These are phyloP conservation scores for Leptodontidium sp. DNA, from an alignment of 2,329 filamentous ascomycete species.

Conservation along the genomic window DNA sequence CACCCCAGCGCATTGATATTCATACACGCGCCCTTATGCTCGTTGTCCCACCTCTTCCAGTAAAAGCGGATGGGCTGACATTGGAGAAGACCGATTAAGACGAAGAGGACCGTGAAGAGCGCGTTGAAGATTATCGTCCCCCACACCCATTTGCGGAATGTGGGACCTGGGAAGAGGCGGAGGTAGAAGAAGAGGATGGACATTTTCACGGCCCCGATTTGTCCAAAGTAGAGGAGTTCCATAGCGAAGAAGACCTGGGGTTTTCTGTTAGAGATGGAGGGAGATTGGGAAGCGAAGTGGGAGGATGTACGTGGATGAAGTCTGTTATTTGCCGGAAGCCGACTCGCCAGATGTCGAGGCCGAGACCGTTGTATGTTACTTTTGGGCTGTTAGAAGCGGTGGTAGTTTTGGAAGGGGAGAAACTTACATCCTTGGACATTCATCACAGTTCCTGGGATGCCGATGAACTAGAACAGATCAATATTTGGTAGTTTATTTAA, in stretches of 20 bases:
- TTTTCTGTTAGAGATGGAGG: not conserved
- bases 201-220: conserved; percentile 57
- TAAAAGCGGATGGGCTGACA: conserved; percentile 60
- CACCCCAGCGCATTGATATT: conserved; percentile 59
- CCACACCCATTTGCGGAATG: conserved; percentile 53
- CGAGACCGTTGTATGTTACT: conserved; percentile 11
- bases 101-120: conserved; percentile 50
- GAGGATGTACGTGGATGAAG: not conserved
- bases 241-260: conserved; percentile 33
- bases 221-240: conserved; percentile 56
- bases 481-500: not conserved
- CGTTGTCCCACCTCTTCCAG: conserved; percentile 62
- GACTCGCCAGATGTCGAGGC: conserved; percentile 10
- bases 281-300: not conserved
- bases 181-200: conserved; percentile 63
- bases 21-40: conserved; percentile 57
- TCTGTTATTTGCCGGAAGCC: conserved; percentile 13
- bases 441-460: not conserved
- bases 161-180: conserved; percentile 57
- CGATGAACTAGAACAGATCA: not conserved
- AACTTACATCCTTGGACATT: conserved; percentile 3
- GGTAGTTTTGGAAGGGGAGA: not conserved
- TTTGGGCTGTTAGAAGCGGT: not conserved
- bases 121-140: conserved; percentile 52
- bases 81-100: conserved; percentile 54